phyloP scores from a whole-genome alignment of 495 filamentous ascomycete genomes.

The Astrocystis sublimbata region DNA sequence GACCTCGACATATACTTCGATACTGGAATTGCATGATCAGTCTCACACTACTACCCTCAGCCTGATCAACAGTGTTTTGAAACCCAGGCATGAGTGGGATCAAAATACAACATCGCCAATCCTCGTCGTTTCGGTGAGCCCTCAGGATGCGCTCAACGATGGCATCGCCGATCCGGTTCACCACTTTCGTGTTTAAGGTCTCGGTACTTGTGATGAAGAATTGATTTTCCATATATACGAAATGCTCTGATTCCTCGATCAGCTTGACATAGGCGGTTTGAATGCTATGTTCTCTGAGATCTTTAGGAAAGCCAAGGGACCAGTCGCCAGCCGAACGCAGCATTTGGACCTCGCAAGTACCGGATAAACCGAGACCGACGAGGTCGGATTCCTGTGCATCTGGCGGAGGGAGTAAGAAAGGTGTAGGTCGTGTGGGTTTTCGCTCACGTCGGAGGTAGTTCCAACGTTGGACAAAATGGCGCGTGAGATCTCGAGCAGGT shows the following conservation, averaged over 20 bases:
- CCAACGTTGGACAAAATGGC: constrained; percentile 99
- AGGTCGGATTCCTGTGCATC: constrained; percentile 86
- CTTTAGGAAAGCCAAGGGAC: constrained; percentile 76
- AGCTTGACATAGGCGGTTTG: constrained; percentile 93
- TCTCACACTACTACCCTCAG: constrained; percentile 90
- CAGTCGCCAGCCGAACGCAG: constrained; percentile 85
- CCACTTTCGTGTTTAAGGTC: constrained; percentile 80
- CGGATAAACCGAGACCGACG: constrained; percentile 81
- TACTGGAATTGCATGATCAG: constrained; percentile 98
- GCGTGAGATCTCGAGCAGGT: constrained; percentile 88
- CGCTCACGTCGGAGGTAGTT: constrained; percentile 95
- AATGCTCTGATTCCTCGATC: constrained; percentile 93
- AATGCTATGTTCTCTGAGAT: constrained; percentile 88
- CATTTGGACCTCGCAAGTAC: constrained; percentile 95
- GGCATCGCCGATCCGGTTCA: constrained; percentile 93
- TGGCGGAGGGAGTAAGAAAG: constrained; percentile 88
- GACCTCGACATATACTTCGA: constrained; percentile 92
- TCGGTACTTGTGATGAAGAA: constrained; percentile 97
- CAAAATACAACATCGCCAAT: constrained; percentile 91
- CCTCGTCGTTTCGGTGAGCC: constrained; percentile 79
- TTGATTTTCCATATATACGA: constrained; percentile 99
- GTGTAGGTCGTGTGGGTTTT: constrained; percentile 90
- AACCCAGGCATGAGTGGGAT: constrained; percentile 98
- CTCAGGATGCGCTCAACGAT: constrained; percentile 88
- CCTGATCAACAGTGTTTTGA: constrained; percentile 91